These are phyloP conservation scores for Suillus cothurnatus DNA, from an alignment of 768 basidiomycete genomes.

Conservation along the genomic window DNA sequence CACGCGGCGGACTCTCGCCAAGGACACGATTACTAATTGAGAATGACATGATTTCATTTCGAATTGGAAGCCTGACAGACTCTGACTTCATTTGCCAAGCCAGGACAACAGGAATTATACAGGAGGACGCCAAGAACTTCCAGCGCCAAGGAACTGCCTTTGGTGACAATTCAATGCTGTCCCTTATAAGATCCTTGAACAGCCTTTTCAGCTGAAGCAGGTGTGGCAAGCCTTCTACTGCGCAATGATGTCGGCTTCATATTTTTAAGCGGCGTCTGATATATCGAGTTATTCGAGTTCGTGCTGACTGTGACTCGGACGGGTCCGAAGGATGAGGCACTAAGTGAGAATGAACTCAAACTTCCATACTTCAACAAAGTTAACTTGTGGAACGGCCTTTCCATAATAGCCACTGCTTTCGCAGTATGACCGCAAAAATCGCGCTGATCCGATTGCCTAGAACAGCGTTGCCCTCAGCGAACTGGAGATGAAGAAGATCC, in stretches of 20 bases:
- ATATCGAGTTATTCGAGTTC: background rate
- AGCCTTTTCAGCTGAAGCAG: background rate
- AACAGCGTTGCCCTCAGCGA: background rate
- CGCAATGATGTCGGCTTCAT: background rate
- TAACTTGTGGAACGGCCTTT: background rate
- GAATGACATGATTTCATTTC: background rate
- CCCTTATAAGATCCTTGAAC: background rate
- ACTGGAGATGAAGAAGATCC: too few species aligned
- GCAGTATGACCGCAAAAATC: background rate
- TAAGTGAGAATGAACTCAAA: slow-evolving; percentile 2
- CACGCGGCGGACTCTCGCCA: background rate
- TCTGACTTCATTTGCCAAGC: slow-evolving; percentile 4
- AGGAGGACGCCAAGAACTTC: background rate
- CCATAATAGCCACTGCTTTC: background rate
- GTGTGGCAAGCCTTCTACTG: background rate
- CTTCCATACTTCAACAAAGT: background rate
- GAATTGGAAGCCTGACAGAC: background rate
- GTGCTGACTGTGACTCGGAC: background rate
- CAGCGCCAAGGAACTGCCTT: background rate
- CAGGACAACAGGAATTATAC: background rate
- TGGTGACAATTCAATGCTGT: background rate
- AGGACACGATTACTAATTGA: background rate
- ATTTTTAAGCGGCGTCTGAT: background rate
- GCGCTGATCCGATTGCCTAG: background rate
- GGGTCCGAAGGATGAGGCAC: background rate